Evolutionary conservation across 495 filamentous ascomycete species (phyloP).

Genomic region (Venustampulla echinocandica): DNA sequence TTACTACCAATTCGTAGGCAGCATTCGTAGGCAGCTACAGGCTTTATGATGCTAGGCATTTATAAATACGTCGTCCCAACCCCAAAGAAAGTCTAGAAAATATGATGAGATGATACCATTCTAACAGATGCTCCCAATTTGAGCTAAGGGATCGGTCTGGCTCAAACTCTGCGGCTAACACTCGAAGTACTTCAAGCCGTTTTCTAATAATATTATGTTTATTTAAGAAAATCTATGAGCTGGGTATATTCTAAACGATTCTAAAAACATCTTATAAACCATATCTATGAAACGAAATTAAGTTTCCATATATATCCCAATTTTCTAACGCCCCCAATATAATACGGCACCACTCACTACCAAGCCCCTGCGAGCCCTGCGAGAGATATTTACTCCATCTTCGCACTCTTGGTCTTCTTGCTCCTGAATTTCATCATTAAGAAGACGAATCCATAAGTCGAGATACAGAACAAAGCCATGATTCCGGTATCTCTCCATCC

Average conservation of each 20-base stretch:
- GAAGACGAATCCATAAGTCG: slow-evolving; percentile 72
- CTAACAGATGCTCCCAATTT: too few relatives aligned
- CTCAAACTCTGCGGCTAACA: too few relatives aligned
- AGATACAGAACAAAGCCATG: slow-evolving; percentile 66
- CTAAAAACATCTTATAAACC: neutral
- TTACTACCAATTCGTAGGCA: too few relatives aligned
- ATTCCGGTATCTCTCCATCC: slow-evolving; percentile 76
- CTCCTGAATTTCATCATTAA: slow-evolving; percentile 53
- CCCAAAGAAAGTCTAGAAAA: too few relatives aligned
- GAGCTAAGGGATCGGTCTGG: too few relatives aligned
- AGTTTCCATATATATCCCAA: neutral
- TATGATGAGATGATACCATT: too few relatives aligned
- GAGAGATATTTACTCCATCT: too few relatives aligned
- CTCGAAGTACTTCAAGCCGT: too few relatives aligned
- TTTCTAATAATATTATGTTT: neutral
- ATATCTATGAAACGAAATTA: neutral
- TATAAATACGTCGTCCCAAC: too few relatives aligned
- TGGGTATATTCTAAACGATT: neutral
- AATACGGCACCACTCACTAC: neutral
- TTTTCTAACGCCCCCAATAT: neutral
- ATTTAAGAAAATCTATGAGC: neutral
- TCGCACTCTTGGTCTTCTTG: neutral
- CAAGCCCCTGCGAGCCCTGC: too few relatives aligned
- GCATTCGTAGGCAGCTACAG: too few relatives aligned
- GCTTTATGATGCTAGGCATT: too few relatives aligned